Evolutionary conservation across 2,329 filamentous ascomycete genomes (phyloP), one percentile per base, ranked within the genome.

Genomic region (Aspergillus sp.): DNA sequence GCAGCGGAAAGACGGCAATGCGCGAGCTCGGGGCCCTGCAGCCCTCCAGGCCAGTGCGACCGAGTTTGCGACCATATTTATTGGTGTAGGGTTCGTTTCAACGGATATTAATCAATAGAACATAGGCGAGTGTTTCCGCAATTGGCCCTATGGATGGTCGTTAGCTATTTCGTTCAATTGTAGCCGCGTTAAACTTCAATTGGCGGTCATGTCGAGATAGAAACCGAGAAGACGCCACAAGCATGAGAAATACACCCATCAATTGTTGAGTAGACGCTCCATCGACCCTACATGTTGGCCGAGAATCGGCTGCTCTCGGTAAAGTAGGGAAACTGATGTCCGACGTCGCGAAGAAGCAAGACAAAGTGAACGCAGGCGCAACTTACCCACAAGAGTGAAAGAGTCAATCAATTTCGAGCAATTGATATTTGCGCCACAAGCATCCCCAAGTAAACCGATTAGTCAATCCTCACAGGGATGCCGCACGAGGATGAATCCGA

Each of bases 1-100:
- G 59, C 60, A 67, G 39, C 69, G 71, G 57, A 64, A 57, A 54
- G 65, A 59, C 4, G 66, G 63, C 29, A 67, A 54, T 2, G 64
- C 61, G 45, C 69, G 71, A 57, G 69, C 63, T 55, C 68, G 66
- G 29, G 68, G 58, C 50, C 68, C 64, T 9, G 68, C 64, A 18
- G 56, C 56, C 59, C 64, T 67, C 67, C 68, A 69, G 42, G 70
- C 70, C 46, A 72, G 65, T 42, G 59, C 61, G 24, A 65, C 61
- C 22, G 67, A 62, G 32, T 59, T 64, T 22, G 63, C 62, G 49
- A 67, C 64, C 71, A 73, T 70, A 9, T 20, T 46, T 18, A 46
- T 3, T 29, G 3, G 22, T 49, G 16, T 11, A 16, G 22, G 26
- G 22, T 39, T 47, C 47, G n/a, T 22, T 46, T 18, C n/a, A 18